Conservation (phyloP, 441 rosid species). For the Cnidoscolus chayamansa region DNA sequence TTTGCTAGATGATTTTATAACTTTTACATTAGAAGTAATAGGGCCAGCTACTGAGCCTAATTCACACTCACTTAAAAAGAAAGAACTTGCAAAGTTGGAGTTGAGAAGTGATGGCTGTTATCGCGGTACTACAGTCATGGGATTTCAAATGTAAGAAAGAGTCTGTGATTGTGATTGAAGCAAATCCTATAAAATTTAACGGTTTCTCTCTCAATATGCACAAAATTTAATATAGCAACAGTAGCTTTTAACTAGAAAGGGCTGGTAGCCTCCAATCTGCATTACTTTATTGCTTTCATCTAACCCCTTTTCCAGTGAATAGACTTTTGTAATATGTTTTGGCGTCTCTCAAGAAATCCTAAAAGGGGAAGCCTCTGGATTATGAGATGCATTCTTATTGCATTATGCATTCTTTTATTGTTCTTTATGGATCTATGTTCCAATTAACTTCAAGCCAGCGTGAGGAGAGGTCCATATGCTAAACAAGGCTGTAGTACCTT, state of each 20-base stretch:
- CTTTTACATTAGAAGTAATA: neutral
- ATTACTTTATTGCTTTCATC: neutral
- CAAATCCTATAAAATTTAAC: neutral
- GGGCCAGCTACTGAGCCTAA: neutral
- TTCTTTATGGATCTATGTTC: neutral
- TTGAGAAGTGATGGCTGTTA: neutral
- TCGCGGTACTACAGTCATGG: neutral
- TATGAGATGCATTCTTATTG: neutral
- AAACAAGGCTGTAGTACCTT: neutral
- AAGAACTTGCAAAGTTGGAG: neutral
- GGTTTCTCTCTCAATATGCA: neutral
- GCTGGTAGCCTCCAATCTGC: neutral
- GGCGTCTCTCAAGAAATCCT: neutral
- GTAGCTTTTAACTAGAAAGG: neutral
- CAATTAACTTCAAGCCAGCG: neutral
- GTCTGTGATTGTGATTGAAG: neutral
- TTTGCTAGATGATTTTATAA: constrained; percentile 5
- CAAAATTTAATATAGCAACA: neutral
- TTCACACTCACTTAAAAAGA: neutral
- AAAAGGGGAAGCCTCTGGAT: neutral
- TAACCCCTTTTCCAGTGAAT: neutral
- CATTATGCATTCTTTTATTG: neutral
- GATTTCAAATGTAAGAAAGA: neutral
- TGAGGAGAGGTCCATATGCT: neutral
- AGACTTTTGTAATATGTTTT: neutral